phyloP scores from a whole-genome alignment of 495 filamentous ascomycete genomes.

The Podospora comata region DNA sequence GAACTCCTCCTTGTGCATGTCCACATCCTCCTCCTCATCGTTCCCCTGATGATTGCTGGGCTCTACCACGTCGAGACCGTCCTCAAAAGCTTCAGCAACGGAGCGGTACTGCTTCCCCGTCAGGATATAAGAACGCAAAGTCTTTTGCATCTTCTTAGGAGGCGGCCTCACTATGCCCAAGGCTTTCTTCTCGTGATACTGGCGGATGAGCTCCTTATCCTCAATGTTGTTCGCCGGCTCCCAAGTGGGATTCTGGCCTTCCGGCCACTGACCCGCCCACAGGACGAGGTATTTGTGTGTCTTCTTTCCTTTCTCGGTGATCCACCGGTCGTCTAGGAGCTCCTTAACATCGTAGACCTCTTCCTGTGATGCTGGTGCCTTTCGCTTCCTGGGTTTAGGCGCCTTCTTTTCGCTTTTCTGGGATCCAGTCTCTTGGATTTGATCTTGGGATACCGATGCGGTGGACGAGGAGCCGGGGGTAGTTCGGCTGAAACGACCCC shows the following conservation, averaged over 20 bases:
- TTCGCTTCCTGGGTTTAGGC: neutral
- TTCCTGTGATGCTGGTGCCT: neutral
- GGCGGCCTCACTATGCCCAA: conserved; percentile 19
- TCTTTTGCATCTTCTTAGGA: conserved; percentile 14
- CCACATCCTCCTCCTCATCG: conserved; percentile 12
- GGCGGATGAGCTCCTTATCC: conserved; percentile 26
- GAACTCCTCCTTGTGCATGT: conserved; percentile 17
- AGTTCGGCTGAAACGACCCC: neutral
- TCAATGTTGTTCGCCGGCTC: conserved; percentile 44
- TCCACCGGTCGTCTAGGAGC: conserved; percentile 35
- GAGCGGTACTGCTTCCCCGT: conserved; percentile 35
- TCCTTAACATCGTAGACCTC: conserved; percentile 39
- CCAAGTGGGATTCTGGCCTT: conserved; percentile 47
- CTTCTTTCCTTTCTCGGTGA: conserved; percentile 22
- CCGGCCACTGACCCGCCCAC: conserved; percentile 49
- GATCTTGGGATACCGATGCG: neutral
- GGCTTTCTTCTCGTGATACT: conserved; percentile 34
- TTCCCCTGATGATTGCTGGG: neutral
- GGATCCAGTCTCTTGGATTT: neutral
- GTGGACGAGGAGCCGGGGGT: neutral
- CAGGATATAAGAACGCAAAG: conserved; percentile 14
- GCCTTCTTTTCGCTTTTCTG: conserved; percentile 16
- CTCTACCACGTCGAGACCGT: conserved; percentile 24
- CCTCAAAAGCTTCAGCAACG: conserved; percentile 43
- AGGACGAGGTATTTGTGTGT: conserved; percentile 41